Evolutionary conservation across 345 rosid genomes (phyloP), one percentile per base, ranked within the genome.

Genomic region (Isatis tinctoria): DNA sequence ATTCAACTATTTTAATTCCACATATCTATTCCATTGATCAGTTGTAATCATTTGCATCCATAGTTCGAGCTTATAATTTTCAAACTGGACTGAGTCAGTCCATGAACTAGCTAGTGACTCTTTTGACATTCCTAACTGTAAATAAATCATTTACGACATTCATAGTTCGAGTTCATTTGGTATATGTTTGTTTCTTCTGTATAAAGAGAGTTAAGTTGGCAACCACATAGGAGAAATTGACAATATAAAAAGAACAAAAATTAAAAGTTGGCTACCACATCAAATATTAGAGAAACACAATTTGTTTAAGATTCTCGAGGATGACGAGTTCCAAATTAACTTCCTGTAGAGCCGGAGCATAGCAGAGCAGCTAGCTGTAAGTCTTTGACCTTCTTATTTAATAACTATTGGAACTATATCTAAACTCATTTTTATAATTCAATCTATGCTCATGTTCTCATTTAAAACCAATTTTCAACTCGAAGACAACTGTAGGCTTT

Each of bases 321-420:
- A 58, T 26, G 60, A 66, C 22, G 33, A 67, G 17, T 74, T 74
- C 71, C 59, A 24, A 53, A n/a, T n/a, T n/a, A n/a, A 39, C 35
- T 73, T 53, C 71, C 58, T 72, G 16, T 48, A 67, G 67, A 74
- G 72, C 47, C 78, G 71, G 77, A 73, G 53, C 27, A 10, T 6
- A 64, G 65, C 70, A 56, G 40, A 65, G 32, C 60, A 74, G 51
- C 78, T 59, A 67, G 78, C 78, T 74, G 78, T 66, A 45, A 35
- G 45, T 67, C 28, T 67, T 74, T 74, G 78, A 74, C 78, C 67
- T 59, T 67, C 16, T 66, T 66, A 57, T 39, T 59, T 59, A 66
- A 59, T 45, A 11, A 44, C 39, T 24, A 17, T 53, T 18, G 28
- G 26, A 53, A 41, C 16, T 62, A 10, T 56, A 41, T 69, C 8